These are phyloP conservation scores for Rhynchosporium graminicola DNA, from an alignment of 2,329 filamentous ascomycete species.

Conservation along the genomic window DNA sequence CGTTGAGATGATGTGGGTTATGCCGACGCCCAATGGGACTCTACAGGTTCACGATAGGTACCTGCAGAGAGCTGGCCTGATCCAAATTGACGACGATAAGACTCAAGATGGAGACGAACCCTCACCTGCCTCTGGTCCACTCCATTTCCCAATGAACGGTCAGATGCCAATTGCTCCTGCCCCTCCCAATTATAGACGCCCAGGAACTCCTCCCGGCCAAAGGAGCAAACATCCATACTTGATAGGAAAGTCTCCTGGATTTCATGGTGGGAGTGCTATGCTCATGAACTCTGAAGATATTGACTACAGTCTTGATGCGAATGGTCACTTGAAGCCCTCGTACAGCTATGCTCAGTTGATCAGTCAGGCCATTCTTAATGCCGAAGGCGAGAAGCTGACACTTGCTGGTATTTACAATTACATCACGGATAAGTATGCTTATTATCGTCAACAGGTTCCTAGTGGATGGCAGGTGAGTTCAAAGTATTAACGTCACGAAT, in stretches of 20 bases:
- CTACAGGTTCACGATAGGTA: slow-evolving; percentile 70
- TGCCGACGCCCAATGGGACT: slow-evolving; percentile 71
- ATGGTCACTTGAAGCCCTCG: slow-evolving; percentile 90
- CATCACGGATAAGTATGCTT: slow-evolving; percentile 89
- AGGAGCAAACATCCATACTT: slow-evolving; percentile 32
- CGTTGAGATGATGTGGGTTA: slow-evolving; percentile 97
- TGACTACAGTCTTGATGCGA: slow-evolving; percentile 78
- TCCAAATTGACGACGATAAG: slow-evolving; percentile 32
- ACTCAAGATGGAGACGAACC: slow-evolving; percentile 24
- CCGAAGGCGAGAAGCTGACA: slow-evolving; percentile 83
- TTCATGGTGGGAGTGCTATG: slow-evolving; percentile 43
- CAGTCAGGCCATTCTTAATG: slow-evolving; percentile 89
- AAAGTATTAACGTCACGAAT: not conserved
- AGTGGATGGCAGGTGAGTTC: slow-evolving; percentile 84
- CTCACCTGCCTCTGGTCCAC: slow-evolving; percentile 12
- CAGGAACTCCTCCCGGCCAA: slow-evolving; percentile 53
- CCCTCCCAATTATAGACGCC: slow-evolving; percentile 60
- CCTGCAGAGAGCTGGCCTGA: slow-evolving; percentile 65
- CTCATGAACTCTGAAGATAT: slow-evolving; percentile 56
- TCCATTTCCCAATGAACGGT: slow-evolving; percentile 19
- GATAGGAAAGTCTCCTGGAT: slow-evolving; percentile 36
- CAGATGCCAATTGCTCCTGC: slow-evolving; percentile 57
- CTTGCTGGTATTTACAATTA: slow-evolving; percentile 91
- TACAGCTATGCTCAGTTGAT: slow-evolving; percentile 98
- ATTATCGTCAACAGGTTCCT: slow-evolving; percentile 75